Conservation (phyloP, 805 yeast species). For the Yarrowia deformans region DNA sequence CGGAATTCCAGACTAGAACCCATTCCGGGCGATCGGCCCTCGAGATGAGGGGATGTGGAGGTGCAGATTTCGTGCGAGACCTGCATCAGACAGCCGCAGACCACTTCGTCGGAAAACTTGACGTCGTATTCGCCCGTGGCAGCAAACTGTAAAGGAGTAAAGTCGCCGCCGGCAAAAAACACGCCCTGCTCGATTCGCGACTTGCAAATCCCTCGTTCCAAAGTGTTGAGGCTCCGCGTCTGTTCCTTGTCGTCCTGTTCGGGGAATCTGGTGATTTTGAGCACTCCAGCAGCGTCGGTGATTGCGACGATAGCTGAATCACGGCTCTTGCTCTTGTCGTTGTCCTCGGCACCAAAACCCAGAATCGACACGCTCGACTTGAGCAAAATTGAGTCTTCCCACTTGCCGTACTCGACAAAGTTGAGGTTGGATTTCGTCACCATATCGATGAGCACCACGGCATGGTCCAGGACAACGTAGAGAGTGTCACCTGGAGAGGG, state of each 20-base stretch:
- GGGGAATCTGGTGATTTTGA: slow-evolving; percentile 62
- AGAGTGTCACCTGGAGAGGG: slow-evolving; percentile 65
- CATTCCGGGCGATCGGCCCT: slow-evolving; percentile 60
- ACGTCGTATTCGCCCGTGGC: slow-evolving; percentile 56
- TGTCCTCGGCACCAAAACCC: slow-evolving; percentile 65
- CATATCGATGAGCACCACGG: slow-evolving; percentile 72
- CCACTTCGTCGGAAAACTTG: slow-evolving; percentile 55
- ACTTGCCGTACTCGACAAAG: slow-evolving; percentile 55
- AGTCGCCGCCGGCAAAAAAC: slow-evolving; percentile 58
- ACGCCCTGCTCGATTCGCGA: slow-evolving; percentile 87
- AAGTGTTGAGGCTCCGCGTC: slow-evolving; percentile 37
- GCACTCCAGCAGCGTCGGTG: slow-evolving; percentile 65
- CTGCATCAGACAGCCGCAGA: slow-evolving; percentile 59
- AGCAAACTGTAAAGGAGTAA: slow-evolving; percentile 55
- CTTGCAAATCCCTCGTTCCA: slow-evolving; percentile 57
- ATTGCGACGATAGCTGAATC: slow-evolving; percentile 59
- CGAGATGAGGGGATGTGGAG: slow-evolving; percentile 64
- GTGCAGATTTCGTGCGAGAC: slow-evolving; percentile 64
- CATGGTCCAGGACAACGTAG: slow-evolving; percentile 63
- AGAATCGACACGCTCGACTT: slow-evolving; percentile 60
- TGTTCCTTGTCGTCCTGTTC: slow-evolving; percentile 44
- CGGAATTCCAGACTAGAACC: slow-evolving; percentile 62
- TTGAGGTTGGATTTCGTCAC: slow-evolving; percentile 51
- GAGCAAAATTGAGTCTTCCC: slow-evolving; percentile 82
- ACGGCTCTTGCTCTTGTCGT: slow-evolving; percentile 49